These are phyloP conservation scores for Geotrichum klebahnii DNA, from an alignment of 1,139 yeast species.

Conservation along the genomic window DNA sequence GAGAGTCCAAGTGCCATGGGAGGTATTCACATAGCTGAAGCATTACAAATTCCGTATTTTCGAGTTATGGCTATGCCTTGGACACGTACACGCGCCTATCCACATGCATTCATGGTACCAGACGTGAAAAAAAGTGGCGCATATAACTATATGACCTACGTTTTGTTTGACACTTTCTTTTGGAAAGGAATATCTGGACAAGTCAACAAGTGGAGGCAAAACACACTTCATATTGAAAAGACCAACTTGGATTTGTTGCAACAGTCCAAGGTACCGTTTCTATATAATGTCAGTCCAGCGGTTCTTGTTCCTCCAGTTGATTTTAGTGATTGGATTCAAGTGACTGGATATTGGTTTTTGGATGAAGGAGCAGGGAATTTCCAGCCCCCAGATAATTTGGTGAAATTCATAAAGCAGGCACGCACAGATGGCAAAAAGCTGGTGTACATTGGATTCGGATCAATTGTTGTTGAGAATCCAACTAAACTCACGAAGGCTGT, in stretches of 20 bases:
- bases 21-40: constrained; percentile 93
- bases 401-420: constrained; percentile 62
- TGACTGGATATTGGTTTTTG: constrained; percentile 93
- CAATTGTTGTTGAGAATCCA: constrained; percentile 85
- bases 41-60: constrained; percentile 80
- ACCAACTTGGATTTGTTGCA: constrained; percentile 69
- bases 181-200: constrained; percentile 94
- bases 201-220: constrained; percentile 81
- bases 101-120: constrained; percentile 93
- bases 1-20: constrained; percentile 96
- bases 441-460: constrained; percentile 92
- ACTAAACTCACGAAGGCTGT: constrained; percentile 71
- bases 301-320: constrained; percentile 91
- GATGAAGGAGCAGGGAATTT: constrained; percentile 59
- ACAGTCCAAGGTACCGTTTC: constrained; percentile 77
- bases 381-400: constrained; percentile 59
- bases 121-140: constrained; percentile 91
- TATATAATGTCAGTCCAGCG: constrained; percentile 82
- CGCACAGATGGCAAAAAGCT: constrained; percentile 57
- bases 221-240: constrained; percentile 57
- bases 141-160: constrained; percentile 86
- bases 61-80: constrained; percentile 98
- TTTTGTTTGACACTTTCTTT: constrained; percentile 83
- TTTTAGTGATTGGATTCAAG: constrained; percentile 89
- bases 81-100: constrained; percentile 92